phyloP scores from a whole-genome alignment of 2,329 filamentous ascomycete genomes.

The Neurospora sp. region DNA sequence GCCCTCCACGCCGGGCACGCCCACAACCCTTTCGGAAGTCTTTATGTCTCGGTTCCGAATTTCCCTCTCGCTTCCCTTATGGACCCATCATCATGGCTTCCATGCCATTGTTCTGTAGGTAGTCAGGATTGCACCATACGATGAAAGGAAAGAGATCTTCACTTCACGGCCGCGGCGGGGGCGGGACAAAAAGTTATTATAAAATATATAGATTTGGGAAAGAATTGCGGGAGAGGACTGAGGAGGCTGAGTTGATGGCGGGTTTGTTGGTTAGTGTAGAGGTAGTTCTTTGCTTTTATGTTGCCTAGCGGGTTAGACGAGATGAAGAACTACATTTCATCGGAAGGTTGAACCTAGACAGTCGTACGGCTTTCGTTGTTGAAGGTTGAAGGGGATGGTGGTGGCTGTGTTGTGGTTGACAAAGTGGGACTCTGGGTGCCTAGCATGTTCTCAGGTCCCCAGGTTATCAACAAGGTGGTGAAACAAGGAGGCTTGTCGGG shows the following conservation, averaged over 20 bases:
- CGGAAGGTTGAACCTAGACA: neutral
- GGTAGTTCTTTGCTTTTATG: neutral
- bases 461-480: neutral
- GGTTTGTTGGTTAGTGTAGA: neutral
- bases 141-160: neutral
- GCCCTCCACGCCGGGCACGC: neutral
- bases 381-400: neutral
- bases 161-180: neutral
- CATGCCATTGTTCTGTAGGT: neutral
- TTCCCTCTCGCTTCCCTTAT: neutral
- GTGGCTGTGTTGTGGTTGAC: neutral
- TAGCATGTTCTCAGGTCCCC: neutral
- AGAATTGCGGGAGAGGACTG: neutral
- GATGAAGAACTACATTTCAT: neutral
- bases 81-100: neutral
- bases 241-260: neutral
- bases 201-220: no score
- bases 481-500: neutral
- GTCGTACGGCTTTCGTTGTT: neutral
- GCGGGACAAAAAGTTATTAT: neutral
- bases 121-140: neutral
- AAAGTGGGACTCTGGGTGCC: neutral
- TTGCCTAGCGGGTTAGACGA: neutral
- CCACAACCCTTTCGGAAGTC: neutral
- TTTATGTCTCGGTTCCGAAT: neutral